phyloP scores from a whole-genome alignment of 2,329 filamentous ascomycete species.

The Fusarium sp. region DNA sequence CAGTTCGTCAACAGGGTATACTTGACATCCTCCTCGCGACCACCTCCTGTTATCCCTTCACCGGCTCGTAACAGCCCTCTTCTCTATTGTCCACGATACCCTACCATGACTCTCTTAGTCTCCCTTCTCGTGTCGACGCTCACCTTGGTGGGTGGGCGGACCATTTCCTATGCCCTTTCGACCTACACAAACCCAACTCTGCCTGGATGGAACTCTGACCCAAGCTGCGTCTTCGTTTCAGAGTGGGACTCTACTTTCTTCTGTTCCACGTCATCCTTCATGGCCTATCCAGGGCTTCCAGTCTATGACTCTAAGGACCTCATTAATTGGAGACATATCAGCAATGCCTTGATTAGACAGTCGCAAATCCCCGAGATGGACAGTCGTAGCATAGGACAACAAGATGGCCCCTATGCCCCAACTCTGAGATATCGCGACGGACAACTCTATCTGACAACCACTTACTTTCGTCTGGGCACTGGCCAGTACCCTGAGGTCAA shows the following conservation, averaged over 20 bases:
- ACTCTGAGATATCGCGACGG: neutral
- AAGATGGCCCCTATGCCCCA: neutral
- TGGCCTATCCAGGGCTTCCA: constrained; percentile 62
- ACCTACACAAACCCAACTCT: constrained; percentile 56
- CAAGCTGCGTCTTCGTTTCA: constrained; percentile 50
- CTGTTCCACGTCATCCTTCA: constrained; percentile 63
- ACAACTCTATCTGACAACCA: neutral
- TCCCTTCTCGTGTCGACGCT: too few species aligned
- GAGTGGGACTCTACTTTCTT: constrained; percentile 57
- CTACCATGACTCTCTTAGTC: too few species aligned
- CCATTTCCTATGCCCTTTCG: too few species aligned
- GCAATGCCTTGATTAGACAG: constrained; percentile 54
- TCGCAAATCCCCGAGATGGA: constrained; percentile 53
- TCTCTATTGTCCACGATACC: too few species aligned
- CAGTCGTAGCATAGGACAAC: neutral
- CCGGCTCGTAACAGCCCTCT: too few species aligned
- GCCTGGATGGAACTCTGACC: constrained; percentile 62
- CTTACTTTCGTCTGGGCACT: neutral
- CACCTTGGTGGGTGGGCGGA: too few species aligned
- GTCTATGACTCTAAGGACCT: constrained; percentile 64
- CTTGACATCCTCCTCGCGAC: too few species aligned
- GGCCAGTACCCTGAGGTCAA: neutral
- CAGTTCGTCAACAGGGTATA: too few species aligned
- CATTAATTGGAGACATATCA: constrained; percentile 58
- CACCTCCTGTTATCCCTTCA: too few species aligned